phyloP scores from a whole-genome alignment of 768 basidiomycete species.

The Dentipellis sp. region DNA sequence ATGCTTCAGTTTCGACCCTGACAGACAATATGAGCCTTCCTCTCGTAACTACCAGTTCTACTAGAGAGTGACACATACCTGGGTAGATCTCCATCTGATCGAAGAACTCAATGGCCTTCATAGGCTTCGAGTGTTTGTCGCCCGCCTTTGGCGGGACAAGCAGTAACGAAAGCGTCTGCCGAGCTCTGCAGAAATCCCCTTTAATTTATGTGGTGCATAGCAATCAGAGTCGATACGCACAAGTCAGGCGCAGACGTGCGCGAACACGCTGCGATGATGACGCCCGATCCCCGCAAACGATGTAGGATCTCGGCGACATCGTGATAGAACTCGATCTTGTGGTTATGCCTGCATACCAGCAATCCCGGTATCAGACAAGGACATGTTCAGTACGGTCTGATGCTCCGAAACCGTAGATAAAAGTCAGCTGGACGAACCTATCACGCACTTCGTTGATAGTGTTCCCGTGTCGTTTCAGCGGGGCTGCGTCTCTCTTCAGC shows the following conservation, averaged over 20 bases:
- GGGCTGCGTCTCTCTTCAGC: conserved; percentile 27
- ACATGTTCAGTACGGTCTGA: neutral
- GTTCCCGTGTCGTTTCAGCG: conserved; percentile 40
- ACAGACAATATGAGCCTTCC: neutral
- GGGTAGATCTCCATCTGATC: conserved; percentile 71
- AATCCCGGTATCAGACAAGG: neutral
- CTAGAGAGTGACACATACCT: conserved; percentile 25
- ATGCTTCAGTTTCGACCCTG: conserved; percentile 75
- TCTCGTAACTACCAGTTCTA: too few relatives aligned
- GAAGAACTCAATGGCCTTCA: conserved; percentile 51
- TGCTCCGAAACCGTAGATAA: conserved; percentile 8
- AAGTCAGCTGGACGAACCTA: conserved; percentile 19
- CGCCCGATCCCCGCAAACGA: conserved; percentile 36
- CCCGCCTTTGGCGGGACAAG: conserved; percentile 35
- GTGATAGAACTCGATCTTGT: conserved; percentile 58
- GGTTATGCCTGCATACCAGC: conserved; percentile 33
- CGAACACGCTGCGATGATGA: conserved; percentile 64
- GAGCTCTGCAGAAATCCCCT: conserved; percentile 40
- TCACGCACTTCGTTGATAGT: conserved; percentile 42
- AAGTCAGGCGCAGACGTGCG: conserved; percentile 59
- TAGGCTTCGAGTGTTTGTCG: conserved; percentile 23
- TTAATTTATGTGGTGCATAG: neutral
- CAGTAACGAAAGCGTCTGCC: conserved; percentile 60
- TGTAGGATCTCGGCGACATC: conserved; percentile 72
- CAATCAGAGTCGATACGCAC: conserved; percentile 32